Conservation (phyloP, 106 monocot genomes). For the Narthecium ossifragum region DNA sequence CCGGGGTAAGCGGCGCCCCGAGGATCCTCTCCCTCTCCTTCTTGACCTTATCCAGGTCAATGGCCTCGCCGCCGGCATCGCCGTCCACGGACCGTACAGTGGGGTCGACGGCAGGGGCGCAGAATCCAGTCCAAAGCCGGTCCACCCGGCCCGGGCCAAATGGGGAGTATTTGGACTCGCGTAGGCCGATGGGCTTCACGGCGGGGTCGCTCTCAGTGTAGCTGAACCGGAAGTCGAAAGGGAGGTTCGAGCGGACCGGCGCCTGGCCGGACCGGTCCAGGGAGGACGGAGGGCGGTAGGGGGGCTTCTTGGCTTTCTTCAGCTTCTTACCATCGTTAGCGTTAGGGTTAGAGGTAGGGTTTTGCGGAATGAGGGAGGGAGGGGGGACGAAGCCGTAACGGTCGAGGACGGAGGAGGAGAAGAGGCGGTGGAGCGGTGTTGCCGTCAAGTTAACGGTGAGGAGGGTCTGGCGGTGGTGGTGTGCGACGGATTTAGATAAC, state of each 20-base stretch:
- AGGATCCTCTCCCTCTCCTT: constrained; percentile 46
- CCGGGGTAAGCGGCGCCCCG: constrained; percentile 58
- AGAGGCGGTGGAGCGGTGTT: neutral
- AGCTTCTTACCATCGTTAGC: neutral
- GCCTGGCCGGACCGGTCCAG: constrained; percentile 42
- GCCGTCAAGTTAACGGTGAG: neutral
- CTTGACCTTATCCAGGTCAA: constrained; percentile 19
- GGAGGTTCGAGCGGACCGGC: constrained; percentile 50
- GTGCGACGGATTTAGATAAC: constrained; percentile 5
- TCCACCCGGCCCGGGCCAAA: constrained; percentile 80
- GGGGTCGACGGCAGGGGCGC: constrained; percentile 78
- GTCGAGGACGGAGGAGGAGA: constrained; percentile 21
- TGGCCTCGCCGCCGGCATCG: neutral
- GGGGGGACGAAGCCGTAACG: constrained; percentile 82
- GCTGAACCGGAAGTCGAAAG: constrained; percentile 80
- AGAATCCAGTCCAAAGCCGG: constrained; percentile 71
- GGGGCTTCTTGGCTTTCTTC: constrained; percentile 44
- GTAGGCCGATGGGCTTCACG: constrained; percentile 64
- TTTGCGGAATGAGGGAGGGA: constrained; percentile 34
- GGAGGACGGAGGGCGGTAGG: constrained; percentile 74
- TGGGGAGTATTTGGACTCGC: constrained; percentile 90
- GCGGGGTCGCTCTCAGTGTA: constrained; percentile 61
- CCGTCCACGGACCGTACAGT: constrained; percentile 54
- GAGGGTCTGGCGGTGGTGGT: constrained; percentile 2
- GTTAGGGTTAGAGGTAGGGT: constrained; percentile 4